Percentiles rank a stretch among this genome's conserved stretches.
phyloP scores from a whole-genome alignment of 2,329 filamentous ascomycete species.

The Cadophora sp. region DNA sequence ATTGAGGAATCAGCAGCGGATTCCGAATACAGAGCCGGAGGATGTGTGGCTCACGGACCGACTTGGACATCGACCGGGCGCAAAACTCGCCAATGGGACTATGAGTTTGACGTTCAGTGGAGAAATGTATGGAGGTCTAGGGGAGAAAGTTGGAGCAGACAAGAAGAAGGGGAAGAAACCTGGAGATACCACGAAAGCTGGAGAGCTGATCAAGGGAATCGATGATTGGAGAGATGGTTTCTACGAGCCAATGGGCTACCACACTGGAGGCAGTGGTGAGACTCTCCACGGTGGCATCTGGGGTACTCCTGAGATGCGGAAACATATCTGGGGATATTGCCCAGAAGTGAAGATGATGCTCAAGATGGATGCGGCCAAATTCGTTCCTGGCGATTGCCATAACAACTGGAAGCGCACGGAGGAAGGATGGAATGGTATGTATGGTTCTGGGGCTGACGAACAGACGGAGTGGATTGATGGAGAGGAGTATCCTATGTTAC shows the following conservation, averaged over 20 bases:
- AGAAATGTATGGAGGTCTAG: constrained; percentile 52
- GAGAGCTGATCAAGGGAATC: constrained; percentile 48
- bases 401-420: constrained; percentile 52
- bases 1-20: constrained; percentile 54
- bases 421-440: constrained; percentile 35
- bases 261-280: constrained; percentile 57
- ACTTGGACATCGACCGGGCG: constrained; percentile 55
- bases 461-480: constrained; percentile 42
- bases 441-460: constrained; percentile 17
- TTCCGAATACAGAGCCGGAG: constrained; percentile 55
- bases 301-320: constrained; percentile 54
- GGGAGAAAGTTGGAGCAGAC: constrained; percentile 35
- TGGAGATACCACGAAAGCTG: constrained; percentile 34
- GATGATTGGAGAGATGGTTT: constrained; percentile 59
- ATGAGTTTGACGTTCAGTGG: constrained; percentile 57
- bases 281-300: constrained; percentile 55
- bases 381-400: constrained; percentile 55
- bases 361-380: constrained; percentile 59
- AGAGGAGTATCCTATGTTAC: constrained; percentile 43
- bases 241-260: constrained; percentile 65
- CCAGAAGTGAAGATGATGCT: constrained; percentile 65
- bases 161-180: constrained; percentile 37
- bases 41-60: constrained; percentile 63
- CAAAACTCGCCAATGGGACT: constrained; percentile 58
- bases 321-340: constrained; percentile 62